Conservation (phyloP, 352 stramenopile genomes). For the Pythium utonaiense region DNA sequence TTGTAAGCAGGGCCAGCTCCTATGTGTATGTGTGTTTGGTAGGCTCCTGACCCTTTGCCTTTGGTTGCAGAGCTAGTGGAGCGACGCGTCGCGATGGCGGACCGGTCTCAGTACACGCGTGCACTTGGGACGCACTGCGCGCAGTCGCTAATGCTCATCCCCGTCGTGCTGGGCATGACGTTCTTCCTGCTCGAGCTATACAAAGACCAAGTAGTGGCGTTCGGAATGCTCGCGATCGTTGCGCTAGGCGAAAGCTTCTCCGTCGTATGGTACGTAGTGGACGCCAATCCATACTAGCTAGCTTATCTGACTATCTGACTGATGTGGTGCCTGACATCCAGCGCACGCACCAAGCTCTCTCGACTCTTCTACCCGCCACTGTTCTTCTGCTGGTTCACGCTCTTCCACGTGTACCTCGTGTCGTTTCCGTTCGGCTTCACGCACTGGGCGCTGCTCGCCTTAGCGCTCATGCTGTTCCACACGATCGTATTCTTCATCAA, state of each 20-base stretch:
- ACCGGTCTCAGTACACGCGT: slow-evolving; percentile 23
- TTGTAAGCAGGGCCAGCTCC: too few species aligned
- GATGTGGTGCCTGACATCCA: slow-evolving; percentile 20
- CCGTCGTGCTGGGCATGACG: slow-evolving; percentile 93
- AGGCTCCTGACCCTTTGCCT: too few species aligned
- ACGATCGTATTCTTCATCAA: slow-evolving; percentile 74
- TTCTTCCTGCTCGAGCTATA: slow-evolving; percentile 97
- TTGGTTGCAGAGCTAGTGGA: slow-evolving; percentile 70
- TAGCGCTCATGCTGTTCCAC: slow-evolving; percentile 37
- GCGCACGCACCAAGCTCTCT: slow-evolving; percentile 64
- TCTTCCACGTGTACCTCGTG: slow-evolving; percentile 96
- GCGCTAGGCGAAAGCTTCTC: slow-evolving; percentile 90
- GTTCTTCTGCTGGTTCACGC: slow-evolving; percentile 92
- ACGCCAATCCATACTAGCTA: neutral
- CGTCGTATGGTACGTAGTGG: slow-evolving; percentile 63
- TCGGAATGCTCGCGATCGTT: slow-evolving; percentile 87
- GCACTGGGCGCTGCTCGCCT: slow-evolving; percentile 74
- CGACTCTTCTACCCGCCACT: slow-evolving; percentile 85
- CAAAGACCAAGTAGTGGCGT: slow-evolving; percentile 89
- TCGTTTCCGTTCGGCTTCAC: slow-evolving; percentile 92
- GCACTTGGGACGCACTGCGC: slow-evolving; percentile 80
- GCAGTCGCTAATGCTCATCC: slow-evolving; percentile 92
- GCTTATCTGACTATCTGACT: too few species aligned
- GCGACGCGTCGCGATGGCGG: slow-evolving; percentile 61
- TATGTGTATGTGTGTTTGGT: too few species aligned